These are phyloP conservation scores for Plasmodium adleri DNA, from an alignment of 169 alveolate species.

Conservation along the genomic window DNA sequence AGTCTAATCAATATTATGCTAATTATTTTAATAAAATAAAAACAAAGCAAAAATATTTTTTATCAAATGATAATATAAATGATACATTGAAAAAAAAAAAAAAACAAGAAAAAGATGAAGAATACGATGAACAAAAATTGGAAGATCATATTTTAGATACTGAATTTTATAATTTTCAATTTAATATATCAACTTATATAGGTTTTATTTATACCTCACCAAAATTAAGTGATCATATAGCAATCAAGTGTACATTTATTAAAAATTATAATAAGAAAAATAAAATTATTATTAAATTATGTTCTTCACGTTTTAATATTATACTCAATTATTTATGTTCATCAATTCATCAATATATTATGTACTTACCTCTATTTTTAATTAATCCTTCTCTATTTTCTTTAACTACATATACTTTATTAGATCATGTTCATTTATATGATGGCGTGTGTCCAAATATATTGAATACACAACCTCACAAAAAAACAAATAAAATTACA, in stretches of 20 bases:
- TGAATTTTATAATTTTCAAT: slow-evolving; percentile 46
- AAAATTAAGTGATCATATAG: slow-evolving; percentile 62
- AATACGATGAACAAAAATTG: too few relatives aligned
- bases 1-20: slow-evolving; percentile 29
- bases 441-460: slow-evolving; percentile 17
- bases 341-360: slow-evolving; percentile 17
- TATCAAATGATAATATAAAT: background rate
- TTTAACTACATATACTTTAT: background rate
- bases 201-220: slow-evolving; percentile 74
- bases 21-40: slow-evolving; percentile 29
- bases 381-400: slow-evolving; percentile 34
- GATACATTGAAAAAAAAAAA: background rate
- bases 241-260: slow-evolving; percentile 55
- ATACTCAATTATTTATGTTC: slow-evolving; percentile 14
- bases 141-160: slow-evolving; percentile 8
- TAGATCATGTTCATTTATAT: slow-evolving; percentile 32
- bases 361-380: slow-evolving; percentile 24
- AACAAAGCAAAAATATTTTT: slow-evolving; percentile 13
- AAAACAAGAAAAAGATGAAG: background rate
- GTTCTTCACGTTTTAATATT: slow-evolving; percentile 28
- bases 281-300: slow-evolving; percentile 11
- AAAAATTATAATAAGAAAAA: background rate
- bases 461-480: slow-evolving; percentile 38
- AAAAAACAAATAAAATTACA: slow-evolving; percentile 56
- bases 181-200: slow-evolving; percentile 55